phyloP scores from a whole-genome alignment of 2,329 filamentous ascomycete species.

The Aspergillus intermedius region DNA sequence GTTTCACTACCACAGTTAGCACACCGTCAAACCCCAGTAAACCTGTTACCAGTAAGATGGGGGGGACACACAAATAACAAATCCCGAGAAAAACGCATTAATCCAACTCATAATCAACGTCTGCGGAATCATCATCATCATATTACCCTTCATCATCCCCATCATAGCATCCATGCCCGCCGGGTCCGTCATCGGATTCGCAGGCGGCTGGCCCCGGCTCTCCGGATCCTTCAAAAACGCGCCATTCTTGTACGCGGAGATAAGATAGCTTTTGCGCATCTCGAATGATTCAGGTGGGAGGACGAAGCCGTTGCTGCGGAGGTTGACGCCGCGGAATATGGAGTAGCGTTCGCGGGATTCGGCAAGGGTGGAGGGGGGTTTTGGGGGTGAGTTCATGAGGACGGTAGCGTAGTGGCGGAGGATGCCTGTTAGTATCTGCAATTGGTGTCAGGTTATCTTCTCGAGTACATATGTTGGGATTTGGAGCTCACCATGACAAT shows the following conservation, averaged over 20 bases:
- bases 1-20: conserved; percentile 60
- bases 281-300: conserved; percentile 74
- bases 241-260: conserved; percentile 75
- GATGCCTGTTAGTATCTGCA: conserved; percentile 79
- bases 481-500: conserved; percentile 71
- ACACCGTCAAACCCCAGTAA: conserved; percentile 1
- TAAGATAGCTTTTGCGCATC: conserved; percentile 70
- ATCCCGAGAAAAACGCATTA: conserved; percentile 97
- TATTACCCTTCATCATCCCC: conserved; percentile 99
- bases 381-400: conserved; percentile 79
- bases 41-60: too few relatives aligned
- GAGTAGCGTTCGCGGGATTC: conserved; percentile 72
- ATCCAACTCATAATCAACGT: conserved; percentile 99
- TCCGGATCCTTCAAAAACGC: conserved; percentile 86
- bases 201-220: conserved; percentile 73
- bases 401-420: conserved; percentile 93
- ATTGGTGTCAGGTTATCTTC: conserved; percentile 1
- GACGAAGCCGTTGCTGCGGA: conserved; percentile 76
- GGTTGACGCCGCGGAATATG: conserved; percentile 74
- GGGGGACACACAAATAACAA: conserved; percentile 74
- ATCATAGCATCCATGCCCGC: conserved; percentile 99
- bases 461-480: background rate
- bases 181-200: conserved; percentile 93
- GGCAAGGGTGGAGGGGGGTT: conserved; percentile 60
- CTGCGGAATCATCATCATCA: conserved; percentile 99